Conservation (phyloP, 371 early-diverging fungal species). For the Mucor indicus region DNA sequence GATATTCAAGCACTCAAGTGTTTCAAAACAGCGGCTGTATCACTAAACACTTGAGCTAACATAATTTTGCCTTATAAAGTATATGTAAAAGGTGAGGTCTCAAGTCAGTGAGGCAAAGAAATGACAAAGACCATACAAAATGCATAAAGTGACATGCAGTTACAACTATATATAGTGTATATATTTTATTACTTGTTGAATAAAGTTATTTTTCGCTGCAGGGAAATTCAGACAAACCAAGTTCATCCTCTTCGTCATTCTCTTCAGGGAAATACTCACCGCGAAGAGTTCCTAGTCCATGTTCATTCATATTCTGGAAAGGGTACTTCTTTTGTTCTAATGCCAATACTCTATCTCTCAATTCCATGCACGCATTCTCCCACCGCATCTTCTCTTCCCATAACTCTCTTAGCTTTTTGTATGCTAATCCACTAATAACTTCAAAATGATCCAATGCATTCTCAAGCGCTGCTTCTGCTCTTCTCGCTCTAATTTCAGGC, state of each 20-base stretch:
- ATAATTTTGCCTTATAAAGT: no score
- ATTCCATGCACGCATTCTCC: slow-evolving; percentile 43
- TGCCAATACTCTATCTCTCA: slow-evolving; percentile 27
- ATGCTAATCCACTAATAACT: slow-evolving; percentile 53
- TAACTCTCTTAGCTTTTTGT: slow-evolving; percentile 55
- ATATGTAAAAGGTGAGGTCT: no score
- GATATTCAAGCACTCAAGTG: no score
- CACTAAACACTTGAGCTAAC: no score
- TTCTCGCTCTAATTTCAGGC: slow-evolving; percentile 19
- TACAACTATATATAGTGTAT: background rate
- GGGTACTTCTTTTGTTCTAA: slow-evolving; percentile 14
- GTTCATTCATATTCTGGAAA: slow-evolving; percentile 2
- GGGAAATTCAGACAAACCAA: slow-evolving; percentile 26
- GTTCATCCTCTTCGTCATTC: slow-evolving; percentile 12
- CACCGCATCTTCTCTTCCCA: slow-evolving; percentile 50
- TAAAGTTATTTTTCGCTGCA: slow-evolving; percentile 2
- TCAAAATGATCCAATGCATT: slow-evolving; percentile 59
- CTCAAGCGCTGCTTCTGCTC: slow-evolving; percentile 48
- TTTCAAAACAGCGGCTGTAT: no score
- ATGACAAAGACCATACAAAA: no score
- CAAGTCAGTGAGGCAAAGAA: no score
- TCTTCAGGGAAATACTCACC: slow-evolving; percentile 3
- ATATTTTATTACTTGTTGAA: background rate
- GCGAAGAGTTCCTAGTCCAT: background rate
- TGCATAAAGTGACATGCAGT: no score